Evolutionary conservation across 192 early-diverging fungal genomes (phyloP).

Genomic region (Umbelopsis ramanniana): DNA sequence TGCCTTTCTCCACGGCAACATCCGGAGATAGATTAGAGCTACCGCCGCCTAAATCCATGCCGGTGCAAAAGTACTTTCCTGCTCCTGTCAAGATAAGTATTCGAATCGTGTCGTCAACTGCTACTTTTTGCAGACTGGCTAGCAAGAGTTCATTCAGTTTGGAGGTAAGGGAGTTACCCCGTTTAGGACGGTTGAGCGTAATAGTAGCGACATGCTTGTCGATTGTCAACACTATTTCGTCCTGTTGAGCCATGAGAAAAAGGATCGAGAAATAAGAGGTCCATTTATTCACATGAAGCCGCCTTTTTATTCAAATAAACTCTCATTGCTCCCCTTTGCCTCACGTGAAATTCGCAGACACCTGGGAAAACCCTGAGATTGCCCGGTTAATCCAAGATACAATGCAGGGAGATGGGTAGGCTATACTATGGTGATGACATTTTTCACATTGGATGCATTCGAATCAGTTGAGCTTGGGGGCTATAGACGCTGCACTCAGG

Average conservation of each 20-base stretch:
- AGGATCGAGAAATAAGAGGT: neutral
- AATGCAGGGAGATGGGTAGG: neutral
- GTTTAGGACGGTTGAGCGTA: conserved; percentile 55
- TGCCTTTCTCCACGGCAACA: conserved; percentile 37
- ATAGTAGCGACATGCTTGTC: conserved; percentile 49
- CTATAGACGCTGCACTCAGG: too few relatives aligned
- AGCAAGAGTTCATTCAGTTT: conserved; percentile 51
- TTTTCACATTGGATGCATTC: neutral
- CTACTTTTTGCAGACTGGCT: conserved; percentile 43
- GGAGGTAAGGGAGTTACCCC: conserved; percentile 57
- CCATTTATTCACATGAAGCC: neutral
- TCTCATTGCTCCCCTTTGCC: neutral
- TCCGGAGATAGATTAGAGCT: conserved; percentile 11
- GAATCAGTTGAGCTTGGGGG: too few relatives aligned
- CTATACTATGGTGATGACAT: too few relatives aligned
- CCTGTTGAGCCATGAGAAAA: neutral
- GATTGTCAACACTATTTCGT: conserved; percentile 5
- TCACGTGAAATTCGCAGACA: conserved; percentile 17
- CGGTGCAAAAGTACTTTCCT: conserved; percentile 69
- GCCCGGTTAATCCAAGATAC: too few relatives aligned
- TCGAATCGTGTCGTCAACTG: conserved; percentile 49
- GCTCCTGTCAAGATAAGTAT: conserved; percentile 62
- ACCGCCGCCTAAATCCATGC: conserved; percentile 55
- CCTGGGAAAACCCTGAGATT: neutral
- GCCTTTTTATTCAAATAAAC: neutral